Evolutionary conservation across 306 rosid genomes (phyloP).

Genomic region (Cercis canadensis): DNA sequence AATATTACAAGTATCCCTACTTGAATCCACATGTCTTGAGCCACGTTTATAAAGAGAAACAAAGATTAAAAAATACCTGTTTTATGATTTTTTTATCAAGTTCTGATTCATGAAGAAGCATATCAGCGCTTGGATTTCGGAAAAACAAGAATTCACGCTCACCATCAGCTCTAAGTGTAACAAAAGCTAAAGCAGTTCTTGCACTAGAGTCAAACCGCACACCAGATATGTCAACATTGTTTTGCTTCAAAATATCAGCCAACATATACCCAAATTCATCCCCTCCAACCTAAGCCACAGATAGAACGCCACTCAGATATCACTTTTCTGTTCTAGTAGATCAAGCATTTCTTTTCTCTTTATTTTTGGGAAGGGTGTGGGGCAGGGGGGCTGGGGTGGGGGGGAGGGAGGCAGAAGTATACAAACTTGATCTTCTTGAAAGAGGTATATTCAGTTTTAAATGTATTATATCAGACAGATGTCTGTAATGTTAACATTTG

Average conservation of each 20-base stretch:
- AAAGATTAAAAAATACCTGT: slow-evolving; percentile 48
- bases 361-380: not conserved
- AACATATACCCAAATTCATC: slow-evolving; percentile 89
- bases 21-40: not conserved
- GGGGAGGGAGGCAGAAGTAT: not conserved
- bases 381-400: too few species aligned
- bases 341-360: slow-evolving; percentile 19
- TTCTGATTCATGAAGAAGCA: slow-evolving; percentile 84
- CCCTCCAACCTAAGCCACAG: slow-evolving; percentile 73
- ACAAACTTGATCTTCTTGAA: slow-evolving; percentile 17
- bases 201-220: slow-evolving; percentile 78
- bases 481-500: not conserved
- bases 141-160: slow-evolving; percentile 92
- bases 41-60: not conserved
- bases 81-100: slow-evolving; percentile 69
- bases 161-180: slow-evolving; percentile 88
- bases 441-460: slow-evolving; percentile 6
- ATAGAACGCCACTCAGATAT: slow-evolving; percentile 9
- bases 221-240: slow-evolving; percentile 74
- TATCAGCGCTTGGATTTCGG: slow-evolving; percentile 94
- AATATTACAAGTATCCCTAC: slow-evolving; percentile 10
- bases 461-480: slow-evolving; percentile 1
- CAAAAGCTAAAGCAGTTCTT: slow-evolving; percentile 89
- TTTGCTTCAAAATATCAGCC: slow-evolving; percentile 71
- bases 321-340: slow-evolving; percentile 6